Evolutionary conservation across 306 rosid genomes (phyloP), one percentile per base, ranked within the genome.

Genomic region (Dicorynia guianensis): DNA sequence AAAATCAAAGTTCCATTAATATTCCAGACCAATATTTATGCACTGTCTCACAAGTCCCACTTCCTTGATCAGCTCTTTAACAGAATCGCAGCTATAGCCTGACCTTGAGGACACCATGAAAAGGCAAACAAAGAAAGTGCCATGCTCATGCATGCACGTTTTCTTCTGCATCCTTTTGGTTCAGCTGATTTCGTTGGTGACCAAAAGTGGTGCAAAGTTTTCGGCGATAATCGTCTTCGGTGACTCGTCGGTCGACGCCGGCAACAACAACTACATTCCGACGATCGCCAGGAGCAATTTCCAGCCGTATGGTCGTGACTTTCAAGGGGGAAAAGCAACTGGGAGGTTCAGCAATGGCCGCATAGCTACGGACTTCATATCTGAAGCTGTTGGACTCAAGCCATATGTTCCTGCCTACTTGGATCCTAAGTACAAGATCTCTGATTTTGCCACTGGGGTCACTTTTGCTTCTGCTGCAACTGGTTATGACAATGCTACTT

Each of bases 391-490:
- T 39, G 95, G 96, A 0, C 63, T 92, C 4, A 92, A 85, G 75
- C 42, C 76, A 3, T 66, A 19, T 5, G 72, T 94, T 33, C 98
- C 98, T 19, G 89, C 98, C 4, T 94, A 94, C 69, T 89, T 94
- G 88, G 97, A 94, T 75, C 95, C 97, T 1, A 69, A 80, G 18
- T 92, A 84, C 43, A 88, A 82, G 34, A 92, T 92, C 4, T 82
- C 98, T 0, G 93, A 92, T 78, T 92, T 92, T 60, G 93, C 96
- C 46, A 79, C 74, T 35, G 97, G 98, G 0, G 89, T 94, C 77
- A 80, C 89, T 34, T 94, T 94, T 81, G 98, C 96, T 71, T 94
- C 98, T 43, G 98, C 98, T 38, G 98, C 91, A 17, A 83, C 92
- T 68, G 98, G 98, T 56, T 94, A 92, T 65, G 98, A 94, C 58